A percentile compares a stretch with the other conserved stretches of the same genome.
Conservation (phyloP, 345 rosid species). For the Corchorus capsularis region DNA sequence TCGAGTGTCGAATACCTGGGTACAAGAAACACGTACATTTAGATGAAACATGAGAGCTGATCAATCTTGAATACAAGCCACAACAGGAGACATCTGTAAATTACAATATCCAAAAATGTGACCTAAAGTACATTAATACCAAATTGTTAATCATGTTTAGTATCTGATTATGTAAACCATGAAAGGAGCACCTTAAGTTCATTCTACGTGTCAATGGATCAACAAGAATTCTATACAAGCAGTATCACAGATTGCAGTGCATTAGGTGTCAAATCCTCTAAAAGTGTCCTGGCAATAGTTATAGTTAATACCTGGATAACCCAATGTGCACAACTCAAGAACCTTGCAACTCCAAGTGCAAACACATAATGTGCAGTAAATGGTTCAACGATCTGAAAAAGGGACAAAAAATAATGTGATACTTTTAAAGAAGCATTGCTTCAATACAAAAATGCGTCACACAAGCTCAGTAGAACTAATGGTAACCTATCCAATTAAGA, state of each 20-base stretch:
- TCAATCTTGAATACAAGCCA: background rate
- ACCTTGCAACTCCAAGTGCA: conserved; percentile 89
- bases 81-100: background rate
- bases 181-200: background rate
- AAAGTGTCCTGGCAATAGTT: background rate
- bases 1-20: conserved; percentile 79
- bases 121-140: background rate
- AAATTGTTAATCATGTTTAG: background rate
- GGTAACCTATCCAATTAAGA: conserved; percentile 2
- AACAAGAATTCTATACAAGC: background rate
- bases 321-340: conserved; percentile 95
- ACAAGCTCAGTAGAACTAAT: background rate
- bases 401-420: conserved; percentile 3
- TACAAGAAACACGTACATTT: background rate
- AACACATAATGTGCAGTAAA: conserved; percentile 88
- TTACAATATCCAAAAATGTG: background rate
- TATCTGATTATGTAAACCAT: background rate
- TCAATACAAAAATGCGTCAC: background rate
- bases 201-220: background rate
- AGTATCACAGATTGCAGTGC: background rate
- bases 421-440: background rate
- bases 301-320: conserved; percentile 70
- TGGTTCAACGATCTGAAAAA: conserved; percentile 79
- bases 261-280: background rate
- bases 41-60: background rate